Evolutionary conservation across 202 grass and related monocot species (phyloP).

Genomic region (Saccharum hybrid): DNA sequence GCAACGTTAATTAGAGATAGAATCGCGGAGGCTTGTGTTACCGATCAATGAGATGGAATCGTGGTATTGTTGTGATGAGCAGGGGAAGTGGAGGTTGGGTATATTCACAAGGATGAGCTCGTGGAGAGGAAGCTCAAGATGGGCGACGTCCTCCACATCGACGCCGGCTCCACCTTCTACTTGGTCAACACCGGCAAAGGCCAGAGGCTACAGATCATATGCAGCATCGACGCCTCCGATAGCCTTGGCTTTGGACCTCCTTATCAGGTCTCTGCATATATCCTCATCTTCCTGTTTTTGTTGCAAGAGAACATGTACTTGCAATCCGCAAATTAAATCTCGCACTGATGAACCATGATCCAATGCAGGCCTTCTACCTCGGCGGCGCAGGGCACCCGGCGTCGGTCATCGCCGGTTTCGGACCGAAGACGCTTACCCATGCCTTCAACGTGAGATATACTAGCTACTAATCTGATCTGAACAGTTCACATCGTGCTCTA

Average conservation of each 20-base stretch:
- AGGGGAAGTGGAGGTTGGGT: conserved; percentile 86
- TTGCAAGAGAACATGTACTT: not conserved
- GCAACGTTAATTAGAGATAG: too few species aligned
- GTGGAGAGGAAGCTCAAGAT: conserved; percentile 83
- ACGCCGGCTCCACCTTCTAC: conserved; percentile 83
- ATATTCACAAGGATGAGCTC: conserved; percentile 67
- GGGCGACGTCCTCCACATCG: conserved; percentile 88
- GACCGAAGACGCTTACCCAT: conserved; percentile 54
- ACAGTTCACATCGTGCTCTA: not conserved
- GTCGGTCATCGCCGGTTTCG: conserved; percentile 69
- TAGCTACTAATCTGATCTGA: not conserved
- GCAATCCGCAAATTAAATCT: not conserved
- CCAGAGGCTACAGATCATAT: conserved; percentile 77
- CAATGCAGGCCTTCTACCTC: conserved; percentile 73
- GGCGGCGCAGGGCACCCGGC: conserved; percentile 47
- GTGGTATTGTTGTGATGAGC: not conserved
- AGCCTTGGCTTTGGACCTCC: conserved; percentile 62
- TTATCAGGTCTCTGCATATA: conserved; percentile 56
- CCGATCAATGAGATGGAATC: not conserved
- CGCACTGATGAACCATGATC: not conserved
- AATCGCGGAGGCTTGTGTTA: not conserved
- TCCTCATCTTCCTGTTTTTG: too few species aligned
- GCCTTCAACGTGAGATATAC: conserved; percentile 78
- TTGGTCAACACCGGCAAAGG: conserved; percentile 80
- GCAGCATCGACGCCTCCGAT: conserved; percentile 85